phyloP scores from a whole-genome alignment of 1,139 yeast species.

The Kurtzmaniella quercitrusa region DNA sequence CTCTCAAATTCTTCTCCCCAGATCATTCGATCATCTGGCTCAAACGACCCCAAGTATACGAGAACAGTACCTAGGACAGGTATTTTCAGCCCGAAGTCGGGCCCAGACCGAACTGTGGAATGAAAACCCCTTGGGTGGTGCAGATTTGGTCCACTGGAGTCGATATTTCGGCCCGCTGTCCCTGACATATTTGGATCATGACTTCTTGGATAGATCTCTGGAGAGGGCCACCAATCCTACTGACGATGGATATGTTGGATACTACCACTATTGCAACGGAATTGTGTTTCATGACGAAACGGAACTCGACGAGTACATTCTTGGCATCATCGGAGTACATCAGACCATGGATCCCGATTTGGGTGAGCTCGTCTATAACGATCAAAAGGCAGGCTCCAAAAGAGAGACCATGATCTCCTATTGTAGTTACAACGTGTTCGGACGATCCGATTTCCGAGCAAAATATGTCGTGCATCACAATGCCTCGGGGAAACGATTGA shows the following conservation, averaged over 20 bases:
- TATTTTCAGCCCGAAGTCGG: conserved; percentile 20
- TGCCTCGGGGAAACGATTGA: conserved; percentile 9
- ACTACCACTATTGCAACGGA: conserved; percentile 39
- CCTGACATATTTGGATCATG: conserved; percentile 24
- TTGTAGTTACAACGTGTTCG: conserved; percentile 47
- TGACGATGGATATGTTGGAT: conserved; percentile 41
- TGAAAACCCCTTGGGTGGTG: conserved; percentile 25
- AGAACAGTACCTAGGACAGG: conserved; percentile 27
- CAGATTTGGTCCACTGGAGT: conserved; percentile 41
- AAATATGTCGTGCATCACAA: conserved; percentile 25
- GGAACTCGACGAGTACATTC: conserved; percentile 28
- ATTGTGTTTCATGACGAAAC: conserved; percentile 17
- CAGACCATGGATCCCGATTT: conserved; percentile 14
- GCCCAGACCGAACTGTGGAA: conserved; percentile 15
- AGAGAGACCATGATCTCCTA: conserved; percentile 41
- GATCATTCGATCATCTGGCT: neutral
- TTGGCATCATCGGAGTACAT: conserved; percentile 25
- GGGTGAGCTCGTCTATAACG: conserved; percentile 8
- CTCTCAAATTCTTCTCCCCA: neutral
- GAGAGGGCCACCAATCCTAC: conserved; percentile 12
- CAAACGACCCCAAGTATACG: conserved; percentile 18
- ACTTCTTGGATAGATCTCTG: conserved; percentile 15
- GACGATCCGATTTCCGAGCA: conserved; percentile 43
- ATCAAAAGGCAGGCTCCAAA: conserved; percentile 9
- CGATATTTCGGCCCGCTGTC: conserved; percentile 30